Evolutionary conservation across 257 asterid genomes (phyloP).

Genomic region (Solanum chiquidenum): DNA sequence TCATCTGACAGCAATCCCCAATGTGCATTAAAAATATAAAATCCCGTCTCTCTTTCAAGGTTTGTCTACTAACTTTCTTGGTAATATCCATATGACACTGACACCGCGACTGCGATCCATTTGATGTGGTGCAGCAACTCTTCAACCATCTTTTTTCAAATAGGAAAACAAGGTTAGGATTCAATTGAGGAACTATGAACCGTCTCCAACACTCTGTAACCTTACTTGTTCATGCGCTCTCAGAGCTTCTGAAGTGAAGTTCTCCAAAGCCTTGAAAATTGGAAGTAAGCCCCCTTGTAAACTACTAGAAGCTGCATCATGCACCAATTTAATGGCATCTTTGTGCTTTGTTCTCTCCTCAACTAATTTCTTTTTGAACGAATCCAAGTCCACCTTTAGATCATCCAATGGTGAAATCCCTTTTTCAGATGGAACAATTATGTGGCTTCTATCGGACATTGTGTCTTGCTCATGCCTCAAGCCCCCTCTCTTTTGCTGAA

Average conservation of each 20-base stretch:
- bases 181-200: neutral
- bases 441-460: constrained; percentile 20
- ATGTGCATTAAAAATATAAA: neutral
- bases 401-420: constrained; percentile 59
- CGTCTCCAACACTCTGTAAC: constrained; percentile 17
- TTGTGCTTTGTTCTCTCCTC: constrained; percentile 80
- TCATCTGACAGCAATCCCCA: neutral
- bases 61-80: neutral
- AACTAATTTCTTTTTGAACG: constrained; percentile 39
- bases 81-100: neutral
- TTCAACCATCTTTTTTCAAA: neutral
- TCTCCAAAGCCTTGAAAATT: constrained; percentile 85
- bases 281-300: constrained; percentile 85
- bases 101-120: neutral
- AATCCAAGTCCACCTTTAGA: constrained; percentile 77
- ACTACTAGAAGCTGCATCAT: constrained; percentile 83
- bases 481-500: constrained; percentile 23
- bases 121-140: neutral
- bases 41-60: neutral
- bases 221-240: constrained; percentile 76
- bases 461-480: constrained; percentile 23
- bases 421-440: constrained; percentile 49
- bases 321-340: constrained; percentile 70
- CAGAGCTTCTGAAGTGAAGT: constrained; percentile 61
- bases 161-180: neutral